A percentile compares a stretch with the other conserved stretches of the same genome.
Evolutionary conservation across 371 early-diverging fungal species (phyloP).

Genomic region (Apophysomyces ossiformis): DNA sequence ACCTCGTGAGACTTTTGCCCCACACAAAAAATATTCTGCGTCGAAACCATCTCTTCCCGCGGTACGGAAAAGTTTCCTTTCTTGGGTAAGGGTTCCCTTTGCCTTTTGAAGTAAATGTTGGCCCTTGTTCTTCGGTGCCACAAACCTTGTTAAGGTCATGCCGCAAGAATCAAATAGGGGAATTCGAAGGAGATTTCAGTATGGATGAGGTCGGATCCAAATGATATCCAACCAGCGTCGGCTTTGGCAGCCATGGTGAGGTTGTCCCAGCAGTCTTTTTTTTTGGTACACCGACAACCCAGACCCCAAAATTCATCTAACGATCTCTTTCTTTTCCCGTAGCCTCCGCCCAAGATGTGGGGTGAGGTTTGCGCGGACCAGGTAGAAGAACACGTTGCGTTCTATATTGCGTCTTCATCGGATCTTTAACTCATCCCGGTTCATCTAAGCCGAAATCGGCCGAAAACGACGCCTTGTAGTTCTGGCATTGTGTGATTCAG

Average conservation of each 20-base stretch:
- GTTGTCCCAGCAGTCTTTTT: background rate
- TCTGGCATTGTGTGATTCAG: background rate
- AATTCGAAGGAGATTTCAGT: no score
- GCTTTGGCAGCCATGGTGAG: background rate
- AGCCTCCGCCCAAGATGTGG: slow-evolving; percentile 6
- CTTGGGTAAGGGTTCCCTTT: background rate
- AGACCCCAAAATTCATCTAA: slow-evolving; percentile 2
- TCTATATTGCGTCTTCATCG: background rate
- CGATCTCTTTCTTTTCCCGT: background rate
- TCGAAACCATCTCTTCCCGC: background rate
- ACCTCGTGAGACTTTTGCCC: slow-evolving; percentile 1
- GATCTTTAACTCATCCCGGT: slow-evolving; percentile 11
- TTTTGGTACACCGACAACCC: slow-evolving; percentile 8
- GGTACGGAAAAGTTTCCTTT: slow-evolving; percentile 8
- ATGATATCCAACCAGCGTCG: no score
- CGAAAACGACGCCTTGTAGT: background rate
- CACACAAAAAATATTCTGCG: background rate
- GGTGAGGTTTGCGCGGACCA: background rate
- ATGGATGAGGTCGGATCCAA: no score
- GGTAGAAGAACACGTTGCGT: background rate
- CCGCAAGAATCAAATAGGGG: background rate
- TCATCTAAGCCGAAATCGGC: slow-evolving; percentile 8
- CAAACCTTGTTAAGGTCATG: background rate
- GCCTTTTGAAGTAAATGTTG: background rate
- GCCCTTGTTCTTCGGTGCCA: background rate